Conservation (phyloP, 2,329 filamentous ascomycete genomes). For the Aspergillus sergii region DNA sequence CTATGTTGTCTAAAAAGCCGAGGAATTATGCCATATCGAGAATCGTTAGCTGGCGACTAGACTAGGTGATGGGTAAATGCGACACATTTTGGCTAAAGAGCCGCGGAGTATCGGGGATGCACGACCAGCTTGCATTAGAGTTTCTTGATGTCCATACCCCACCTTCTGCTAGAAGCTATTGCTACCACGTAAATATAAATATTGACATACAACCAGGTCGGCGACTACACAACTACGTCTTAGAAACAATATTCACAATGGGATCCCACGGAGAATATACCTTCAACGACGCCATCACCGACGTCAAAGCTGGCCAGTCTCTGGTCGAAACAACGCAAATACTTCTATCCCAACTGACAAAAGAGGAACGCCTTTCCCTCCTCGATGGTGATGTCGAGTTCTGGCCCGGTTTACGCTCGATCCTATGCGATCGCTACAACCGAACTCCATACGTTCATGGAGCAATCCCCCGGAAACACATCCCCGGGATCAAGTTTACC, state of each 20-base stretch:
- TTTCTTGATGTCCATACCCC: too few relatives aligned
- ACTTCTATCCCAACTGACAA: slow-evolving; percentile 2
- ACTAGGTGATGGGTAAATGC: too few relatives aligned
- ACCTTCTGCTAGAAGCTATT: too few relatives aligned
- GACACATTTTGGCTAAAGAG: too few relatives aligned
- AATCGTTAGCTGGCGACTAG: too few relatives aligned
- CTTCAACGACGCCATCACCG: not conserved
- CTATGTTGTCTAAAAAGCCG: too few relatives aligned
- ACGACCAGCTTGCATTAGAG: too few relatives aligned
- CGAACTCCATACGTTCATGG: slow-evolving; percentile 6
- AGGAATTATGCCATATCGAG: too few relatives aligned
- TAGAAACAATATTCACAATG: too few relatives aligned
- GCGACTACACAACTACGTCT: too few relatives aligned
- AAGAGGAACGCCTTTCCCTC: slow-evolving; percentile 4
- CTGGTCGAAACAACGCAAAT: not conserved
- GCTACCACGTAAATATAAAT: too few relatives aligned
- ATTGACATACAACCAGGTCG: accelerated
- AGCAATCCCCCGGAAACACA: not conserved
- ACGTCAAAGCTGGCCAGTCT: not conserved
- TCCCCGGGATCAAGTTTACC: slow-evolving; percentile 21
- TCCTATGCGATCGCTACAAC: slow-evolving; percentile 12
- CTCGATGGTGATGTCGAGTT: slow-evolving; percentile 10
- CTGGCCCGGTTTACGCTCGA: slow-evolving; percentile 7
- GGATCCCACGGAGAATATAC: not conserved
- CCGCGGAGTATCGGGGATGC: too few relatives aligned